phyloP scores from a whole-genome alignment of 2,329 filamentous ascomycete genomes.

The Podosphaera fusca region DNA sequence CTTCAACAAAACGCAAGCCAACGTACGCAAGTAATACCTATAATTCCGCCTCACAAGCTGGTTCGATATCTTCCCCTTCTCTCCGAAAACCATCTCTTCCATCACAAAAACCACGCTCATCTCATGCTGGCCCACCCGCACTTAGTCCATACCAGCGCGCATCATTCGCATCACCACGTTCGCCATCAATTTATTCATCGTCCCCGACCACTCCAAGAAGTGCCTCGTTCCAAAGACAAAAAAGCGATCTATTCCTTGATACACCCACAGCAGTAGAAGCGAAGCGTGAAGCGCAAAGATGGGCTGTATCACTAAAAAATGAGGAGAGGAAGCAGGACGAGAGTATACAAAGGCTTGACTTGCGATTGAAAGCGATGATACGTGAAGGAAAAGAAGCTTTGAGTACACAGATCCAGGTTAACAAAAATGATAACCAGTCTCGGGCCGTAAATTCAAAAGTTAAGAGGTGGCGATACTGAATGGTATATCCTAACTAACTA shows the following conservation, averaged over 20 bases:
- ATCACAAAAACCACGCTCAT: conserved; percentile 19
- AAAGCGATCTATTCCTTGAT: conserved; percentile 2
- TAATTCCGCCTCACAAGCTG: conserved; percentile 13
- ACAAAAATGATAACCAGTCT: conserved; percentile 10
- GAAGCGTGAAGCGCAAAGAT: conserved; percentile 47
- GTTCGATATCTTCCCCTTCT: conserved; percentile 1
- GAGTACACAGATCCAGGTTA: conserved; percentile 30
- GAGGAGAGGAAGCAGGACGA: conserved; percentile 61
- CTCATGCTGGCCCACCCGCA: conserved; percentile 23
- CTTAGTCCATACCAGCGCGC: conserved; percentile 23
- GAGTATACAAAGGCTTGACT: conserved; percentile 58
- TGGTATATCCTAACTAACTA: no score
- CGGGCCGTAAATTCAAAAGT: background rate
- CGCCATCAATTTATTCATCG: conserved; percentile 3
- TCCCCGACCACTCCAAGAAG: background rate
- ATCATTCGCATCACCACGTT: conserved; percentile 28
- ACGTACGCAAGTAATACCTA: conserved; percentile 1
- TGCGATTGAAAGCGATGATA: conserved; percentile 66
- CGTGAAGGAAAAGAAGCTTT: conserved; percentile 70
- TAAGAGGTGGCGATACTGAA: conserved; percentile 21
- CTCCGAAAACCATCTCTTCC: conserved; percentile 7
- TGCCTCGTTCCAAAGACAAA: background rate
- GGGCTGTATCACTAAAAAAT: conserved; percentile 46
- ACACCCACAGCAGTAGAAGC: conserved; percentile 35
- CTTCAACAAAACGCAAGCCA: conserved; percentile 6